A percentile compares a stretch with the other conserved stretches of the same genome.
phyloP scores from a whole-genome alignment of 345 rosid species.

The Lumnitzera racemosa region DNA sequence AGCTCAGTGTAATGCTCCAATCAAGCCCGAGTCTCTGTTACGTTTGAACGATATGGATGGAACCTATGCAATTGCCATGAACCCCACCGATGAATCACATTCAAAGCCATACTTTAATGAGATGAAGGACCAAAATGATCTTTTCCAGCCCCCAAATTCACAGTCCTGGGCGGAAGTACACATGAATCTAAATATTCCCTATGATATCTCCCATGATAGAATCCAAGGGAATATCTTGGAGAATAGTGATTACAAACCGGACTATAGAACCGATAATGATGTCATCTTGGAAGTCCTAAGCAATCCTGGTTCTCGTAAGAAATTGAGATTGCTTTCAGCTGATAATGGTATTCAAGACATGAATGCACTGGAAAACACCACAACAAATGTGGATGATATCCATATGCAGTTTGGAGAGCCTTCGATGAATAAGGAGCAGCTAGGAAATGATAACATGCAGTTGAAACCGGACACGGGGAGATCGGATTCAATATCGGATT shows the following conservation, averaged over 20 bases:
- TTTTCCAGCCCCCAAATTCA: conserved; percentile 20
- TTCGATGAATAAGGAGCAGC: conserved; percentile 21
- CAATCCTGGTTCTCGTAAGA: conserved; percentile 9
- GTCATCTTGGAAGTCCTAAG: conserved; percentile 22
- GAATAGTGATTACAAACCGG: conserved; percentile 40
- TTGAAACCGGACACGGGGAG: conserved; percentile 42
- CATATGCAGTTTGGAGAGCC: conserved; percentile 33
- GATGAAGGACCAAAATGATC: conserved; percentile 18
- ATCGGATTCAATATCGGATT: conserved; percentile 59
- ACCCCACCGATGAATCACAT: conserved; percentile 15
- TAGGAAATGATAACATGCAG: conserved; percentile 33
- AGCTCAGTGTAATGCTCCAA: conserved; percentile 38
- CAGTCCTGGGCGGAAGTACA: conserved; percentile 16
- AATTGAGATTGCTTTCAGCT: conserved; percentile 6
- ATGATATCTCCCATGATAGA: conserved; percentile 32
- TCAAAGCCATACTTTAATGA: conserved; percentile 21
- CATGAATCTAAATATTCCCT: conserved; percentile 30
- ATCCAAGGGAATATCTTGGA: conserved; percentile 27
- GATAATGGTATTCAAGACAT: conserved; percentile 29
- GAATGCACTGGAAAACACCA: conserved; percentile 16
- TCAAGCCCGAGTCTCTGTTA: conserved; percentile 35
- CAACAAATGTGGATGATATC: conserved; percentile 11
- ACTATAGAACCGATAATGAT: conserved; percentile 23
- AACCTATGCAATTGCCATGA: conserved; percentile 6
- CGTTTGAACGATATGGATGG: conserved; percentile 17